Percentiles rank a stretch among this genome's conserved stretches.
Evolutionary conservation across 2,329 filamentous ascomycete genomes (phyloP).

Genomic region (Clarireedia sp.): DNA sequence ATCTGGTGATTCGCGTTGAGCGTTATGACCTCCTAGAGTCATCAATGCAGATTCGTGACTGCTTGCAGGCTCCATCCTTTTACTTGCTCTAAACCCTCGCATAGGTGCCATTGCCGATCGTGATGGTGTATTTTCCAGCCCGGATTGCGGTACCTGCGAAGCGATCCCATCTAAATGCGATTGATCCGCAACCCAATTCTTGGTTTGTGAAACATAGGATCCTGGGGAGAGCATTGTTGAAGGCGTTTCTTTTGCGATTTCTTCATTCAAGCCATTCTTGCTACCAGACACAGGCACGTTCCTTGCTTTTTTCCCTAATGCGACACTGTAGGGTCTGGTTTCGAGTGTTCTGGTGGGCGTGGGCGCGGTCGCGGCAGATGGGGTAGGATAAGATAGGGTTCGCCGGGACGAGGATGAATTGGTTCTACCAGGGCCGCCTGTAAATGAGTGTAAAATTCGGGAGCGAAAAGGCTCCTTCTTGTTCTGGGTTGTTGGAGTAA

Average conservation of each 20-base stretch:
- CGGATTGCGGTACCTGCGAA: slow-evolving; percentile 5
- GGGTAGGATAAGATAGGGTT: slow-evolving; percentile 9
- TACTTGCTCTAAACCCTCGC: slow-evolving; percentile 23
- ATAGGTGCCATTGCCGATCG: slow-evolving; percentile 24
- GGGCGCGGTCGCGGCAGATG: background rate
- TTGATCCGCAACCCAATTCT: slow-evolving; percentile 25
- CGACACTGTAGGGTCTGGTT: background rate
- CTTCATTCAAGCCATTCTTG: slow-evolving; percentile 11
- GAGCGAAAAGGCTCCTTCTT: slow-evolving; percentile 9
- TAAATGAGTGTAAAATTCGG: slow-evolving; percentile 2
- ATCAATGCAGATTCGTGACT: slow-evolving; percentile 17
- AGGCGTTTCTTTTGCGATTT: slow-evolving; percentile 17
- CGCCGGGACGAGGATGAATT: slow-evolving; percentile 6
- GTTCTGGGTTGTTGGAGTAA: slow-evolving; percentile 5
- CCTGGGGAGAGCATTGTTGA: slow-evolving; percentile 24
- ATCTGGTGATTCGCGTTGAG: slow-evolving; percentile 16
- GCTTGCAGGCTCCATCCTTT: slow-evolving; percentile 17
- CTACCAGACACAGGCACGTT: slow-evolving; percentile 10
- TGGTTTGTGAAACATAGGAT: slow-evolving; percentile 19
- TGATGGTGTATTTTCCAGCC: slow-evolving; percentile 11
- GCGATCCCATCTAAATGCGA: slow-evolving; percentile 10
- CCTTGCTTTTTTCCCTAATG: slow-evolving; percentile 3
- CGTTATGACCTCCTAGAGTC: slow-evolving; percentile 20
- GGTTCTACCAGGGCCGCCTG: slow-evolving; percentile 3
- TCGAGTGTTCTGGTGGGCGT: slow-evolving; percentile 1